These are phyloP conservation scores for Scutellaria baicalensis DNA, from an alignment of 257 asterid genomes.

Conservation along the genomic window DNA sequence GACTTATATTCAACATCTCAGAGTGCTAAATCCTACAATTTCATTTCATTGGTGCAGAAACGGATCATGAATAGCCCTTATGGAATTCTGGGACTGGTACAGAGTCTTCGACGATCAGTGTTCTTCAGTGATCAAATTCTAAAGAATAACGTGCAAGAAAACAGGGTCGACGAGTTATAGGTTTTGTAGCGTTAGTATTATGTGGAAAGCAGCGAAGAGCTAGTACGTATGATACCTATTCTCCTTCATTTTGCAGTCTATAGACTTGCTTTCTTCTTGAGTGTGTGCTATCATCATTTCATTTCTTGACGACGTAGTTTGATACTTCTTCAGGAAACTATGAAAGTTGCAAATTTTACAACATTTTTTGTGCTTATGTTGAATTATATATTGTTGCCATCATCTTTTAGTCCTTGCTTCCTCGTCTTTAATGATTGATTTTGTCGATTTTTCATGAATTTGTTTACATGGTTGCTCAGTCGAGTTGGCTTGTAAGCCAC, in stretches of 20 bases:
- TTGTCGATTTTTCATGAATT: background rate
- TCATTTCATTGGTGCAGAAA: slow-evolving; percentile 18
- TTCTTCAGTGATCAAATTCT: background rate
- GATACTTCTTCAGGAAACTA: slow-evolving; percentile 5
- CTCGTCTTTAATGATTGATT: background rate
- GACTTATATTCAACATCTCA: background rate
- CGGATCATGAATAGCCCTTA: slow-evolving; percentile 2
- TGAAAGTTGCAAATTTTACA: background rate
- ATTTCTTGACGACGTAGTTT: background rate
- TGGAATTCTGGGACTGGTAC: slow-evolving; percentile 6
- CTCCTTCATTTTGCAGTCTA: slow-evolving; percentile 26
- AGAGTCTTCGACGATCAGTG: background rate
- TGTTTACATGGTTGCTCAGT: background rate
- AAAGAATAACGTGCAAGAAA: slow-evolving; percentile 7
- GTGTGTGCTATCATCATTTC: background rate
- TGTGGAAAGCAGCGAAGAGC: slow-evolving; percentile 13
- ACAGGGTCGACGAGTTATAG: background rate
- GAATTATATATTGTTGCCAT: slow-evolving; percentile 9
- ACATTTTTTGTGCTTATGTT: background rate
- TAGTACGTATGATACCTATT: slow-evolving; percentile 12
- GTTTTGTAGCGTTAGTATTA: slow-evolving; percentile 14
- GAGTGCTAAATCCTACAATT: background rate
- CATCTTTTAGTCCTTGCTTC: background rate
- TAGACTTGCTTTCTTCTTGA: slow-evolving; percentile 15
- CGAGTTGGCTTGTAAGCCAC: background rate